These are phyloP conservation scores for Berkeleyomyces basicola DNA, from an alignment of 2,329 filamentous ascomycete genomes.

Conservation along the genomic window DNA sequence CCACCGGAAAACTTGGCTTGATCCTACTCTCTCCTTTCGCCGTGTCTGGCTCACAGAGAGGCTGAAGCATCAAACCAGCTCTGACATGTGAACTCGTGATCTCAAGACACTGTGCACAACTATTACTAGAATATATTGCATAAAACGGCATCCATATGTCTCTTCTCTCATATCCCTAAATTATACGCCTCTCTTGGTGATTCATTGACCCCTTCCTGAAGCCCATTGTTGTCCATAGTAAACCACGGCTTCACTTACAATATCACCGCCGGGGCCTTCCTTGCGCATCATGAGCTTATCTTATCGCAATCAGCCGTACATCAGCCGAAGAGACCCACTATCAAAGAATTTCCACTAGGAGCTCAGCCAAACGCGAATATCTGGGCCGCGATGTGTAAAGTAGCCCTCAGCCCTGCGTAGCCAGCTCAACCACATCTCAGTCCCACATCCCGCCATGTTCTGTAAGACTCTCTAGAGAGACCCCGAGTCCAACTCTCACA, in stretches of 20 bases:
- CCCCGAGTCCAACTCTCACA: neutral
- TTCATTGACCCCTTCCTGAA: neutral
- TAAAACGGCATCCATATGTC: too few species aligned
- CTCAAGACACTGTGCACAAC: neutral
- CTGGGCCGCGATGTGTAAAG: neutral
- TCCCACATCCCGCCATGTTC: constrained; percentile 7
- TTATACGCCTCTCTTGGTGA: neutral
- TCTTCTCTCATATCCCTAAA: neutral
- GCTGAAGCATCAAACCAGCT: neutral
- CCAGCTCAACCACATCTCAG: neutral
- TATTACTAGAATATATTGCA: too few species aligned
- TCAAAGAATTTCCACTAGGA: neutral
- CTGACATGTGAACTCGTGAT: neutral
- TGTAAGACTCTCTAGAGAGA: neutral
- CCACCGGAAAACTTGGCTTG: neutral
- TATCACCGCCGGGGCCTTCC: neutral
- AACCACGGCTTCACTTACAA: neutral
- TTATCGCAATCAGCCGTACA: neutral
- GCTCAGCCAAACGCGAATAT: neutral
- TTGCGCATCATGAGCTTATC: neutral
- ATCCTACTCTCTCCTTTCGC: neutral
- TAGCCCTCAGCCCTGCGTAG: neutral
- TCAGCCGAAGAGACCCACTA: neutral
- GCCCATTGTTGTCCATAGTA: neutral
- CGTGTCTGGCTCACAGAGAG: neutral